A percentile compares a stretch with the other conserved stretches of the same genome.
These are phyloP conservation scores for Artemisia argyi DNA, from an alignment of 129 eudicot species.

Conservation along the genomic window DNA sequence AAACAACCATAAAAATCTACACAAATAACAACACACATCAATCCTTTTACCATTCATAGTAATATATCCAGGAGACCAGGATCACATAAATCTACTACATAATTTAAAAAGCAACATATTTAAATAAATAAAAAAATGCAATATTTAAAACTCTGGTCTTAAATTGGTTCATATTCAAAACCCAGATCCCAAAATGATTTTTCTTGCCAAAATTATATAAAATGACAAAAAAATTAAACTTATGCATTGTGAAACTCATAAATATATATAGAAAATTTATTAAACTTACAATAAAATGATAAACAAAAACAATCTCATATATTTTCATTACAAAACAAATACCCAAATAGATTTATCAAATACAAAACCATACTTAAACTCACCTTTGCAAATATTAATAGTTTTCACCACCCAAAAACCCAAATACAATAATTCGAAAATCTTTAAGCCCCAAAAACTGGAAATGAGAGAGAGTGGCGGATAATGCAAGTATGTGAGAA, in stretches of 20 bases:
- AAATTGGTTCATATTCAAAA: background rate
- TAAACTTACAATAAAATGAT: background rate
- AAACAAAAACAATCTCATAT: background rate
- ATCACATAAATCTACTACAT: background rate
- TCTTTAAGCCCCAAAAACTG: conserved; percentile 1
- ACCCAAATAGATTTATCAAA: background rate
- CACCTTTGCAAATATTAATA: background rate
- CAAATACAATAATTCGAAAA: background rate
- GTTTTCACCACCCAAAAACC: background rate
- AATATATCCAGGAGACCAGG: background rate
- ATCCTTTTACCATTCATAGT: too few relatives aligned
- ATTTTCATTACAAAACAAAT: background rate
- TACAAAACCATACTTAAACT: background rate
- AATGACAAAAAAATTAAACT: too few relatives aligned
- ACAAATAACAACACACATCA: too few relatives aligned
- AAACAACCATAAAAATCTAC: too few relatives aligned
- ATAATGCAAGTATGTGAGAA: conserved; percentile 18
- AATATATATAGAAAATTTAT: background rate
- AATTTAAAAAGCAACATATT: background rate
- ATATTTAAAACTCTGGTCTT: background rate
- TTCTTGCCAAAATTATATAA: background rate
- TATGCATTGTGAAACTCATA: too few relatives aligned
- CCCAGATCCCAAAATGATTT: conserved; percentile 9
- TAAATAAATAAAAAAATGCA: background rate
- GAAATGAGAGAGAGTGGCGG: background rate